Percentiles rank a stretch among this genome's conserved stretches.
phyloP scores from a whole-genome alignment of 257 asterid genomes.

The Ligustrum vulgare region DNA sequence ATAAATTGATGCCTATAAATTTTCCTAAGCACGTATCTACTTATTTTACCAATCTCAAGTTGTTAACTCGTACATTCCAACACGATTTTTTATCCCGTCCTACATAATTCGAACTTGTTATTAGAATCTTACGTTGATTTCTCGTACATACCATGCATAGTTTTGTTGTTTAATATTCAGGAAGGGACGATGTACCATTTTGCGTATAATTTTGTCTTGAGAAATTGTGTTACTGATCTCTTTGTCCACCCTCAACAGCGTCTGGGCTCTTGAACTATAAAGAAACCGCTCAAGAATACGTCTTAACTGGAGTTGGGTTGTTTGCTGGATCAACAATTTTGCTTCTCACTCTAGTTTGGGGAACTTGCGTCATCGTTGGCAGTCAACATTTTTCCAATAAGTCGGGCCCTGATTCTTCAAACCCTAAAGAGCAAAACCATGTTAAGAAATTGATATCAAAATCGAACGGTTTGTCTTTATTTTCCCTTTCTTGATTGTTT shows the following conservation, averaged over 20 bases:
- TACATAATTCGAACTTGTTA: too few relatives aligned
- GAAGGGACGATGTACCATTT: too few relatives aligned
- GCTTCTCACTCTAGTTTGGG: constrained; percentile 63
- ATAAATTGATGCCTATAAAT: too few relatives aligned
- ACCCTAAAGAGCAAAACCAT: constrained; percentile 7
- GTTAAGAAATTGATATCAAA: constrained; percentile 38
- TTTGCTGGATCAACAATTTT: constrained; percentile 70
- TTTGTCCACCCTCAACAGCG: constrained; percentile 25
- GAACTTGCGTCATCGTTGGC: constrained; percentile 54
- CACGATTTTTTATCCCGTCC: too few relatives aligned
- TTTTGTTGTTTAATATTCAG: too few relatives aligned
- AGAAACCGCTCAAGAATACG: constrained; percentile 51
- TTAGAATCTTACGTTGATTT: too few relatives aligned
- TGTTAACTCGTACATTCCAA: too few relatives aligned
- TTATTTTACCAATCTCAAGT: too few relatives aligned
- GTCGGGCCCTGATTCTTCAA: constrained; percentile 5
- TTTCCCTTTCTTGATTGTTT: background rate
- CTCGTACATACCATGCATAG: too few relatives aligned
- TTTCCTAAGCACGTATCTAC: too few relatives aligned
- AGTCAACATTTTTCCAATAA: constrained; percentile 25
- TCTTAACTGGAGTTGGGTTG: constrained; percentile 63
- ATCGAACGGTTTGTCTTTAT: constrained; percentile 39
- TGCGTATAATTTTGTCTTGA: too few relatives aligned
- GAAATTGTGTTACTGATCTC: background rate
- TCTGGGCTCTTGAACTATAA: constrained; percentile 56